phyloP scores from a whole-genome alignment of 176 grass and related monocot genomes.

The Oryza nivara region DNA sequence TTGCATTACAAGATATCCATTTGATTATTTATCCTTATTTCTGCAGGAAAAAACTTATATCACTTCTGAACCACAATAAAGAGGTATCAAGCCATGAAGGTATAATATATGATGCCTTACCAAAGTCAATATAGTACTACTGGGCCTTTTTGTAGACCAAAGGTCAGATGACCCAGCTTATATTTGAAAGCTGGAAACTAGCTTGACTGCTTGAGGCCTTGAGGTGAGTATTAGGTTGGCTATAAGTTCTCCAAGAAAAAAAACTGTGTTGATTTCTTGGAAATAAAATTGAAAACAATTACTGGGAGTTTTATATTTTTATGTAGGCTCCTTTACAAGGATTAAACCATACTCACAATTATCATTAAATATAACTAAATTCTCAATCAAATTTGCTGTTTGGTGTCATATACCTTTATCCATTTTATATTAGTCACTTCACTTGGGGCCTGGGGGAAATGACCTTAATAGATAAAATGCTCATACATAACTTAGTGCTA shows the following conservation, averaged over 20 bases:
- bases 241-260: not conserved
- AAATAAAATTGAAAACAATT: not conserved
- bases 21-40: not conserved
- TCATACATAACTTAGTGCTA: not conserved
- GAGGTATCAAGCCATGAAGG: not conserved
- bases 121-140: not conserved
- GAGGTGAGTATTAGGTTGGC: too few species aligned
- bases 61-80: not conserved
- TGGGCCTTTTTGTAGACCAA: not conserved
- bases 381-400: not conserved
- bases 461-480: not conserved
- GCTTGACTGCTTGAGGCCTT: not conserved
- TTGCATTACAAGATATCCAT: not conserved
- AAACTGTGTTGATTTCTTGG: not conserved
- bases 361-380: not conserved
- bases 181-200: not conserved
- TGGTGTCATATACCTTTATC: not conserved
- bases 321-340: not conserved
- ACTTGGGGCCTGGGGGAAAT: not conserved
- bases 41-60: not conserved
- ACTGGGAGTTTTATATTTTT: not conserved
- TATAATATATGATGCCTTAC: not conserved
- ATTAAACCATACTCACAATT: not conserved
- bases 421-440: slow-evolving; percentile 5
- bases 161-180: not conserved